phyloP scores from a whole-genome alignment of 2,329 filamentous ascomycete species.

The Botrytis deweyae region DNA sequence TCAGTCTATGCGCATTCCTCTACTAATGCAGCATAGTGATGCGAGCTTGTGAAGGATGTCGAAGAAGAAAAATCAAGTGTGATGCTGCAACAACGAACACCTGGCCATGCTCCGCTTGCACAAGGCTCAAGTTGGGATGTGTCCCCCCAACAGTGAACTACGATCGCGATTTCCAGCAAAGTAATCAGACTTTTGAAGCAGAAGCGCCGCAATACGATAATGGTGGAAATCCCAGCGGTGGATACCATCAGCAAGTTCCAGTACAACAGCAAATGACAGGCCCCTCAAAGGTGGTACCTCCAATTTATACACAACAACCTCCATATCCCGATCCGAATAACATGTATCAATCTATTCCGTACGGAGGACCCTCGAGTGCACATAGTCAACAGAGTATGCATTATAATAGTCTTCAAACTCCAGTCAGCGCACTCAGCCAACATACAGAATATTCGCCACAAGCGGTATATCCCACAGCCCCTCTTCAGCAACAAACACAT shows the following conservation, averaged over 20 bases:
- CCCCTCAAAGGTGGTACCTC: constrained; percentile 41
- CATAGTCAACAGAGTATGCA: constrained; percentile 50
- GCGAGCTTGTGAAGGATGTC: constrained; percentile 94
- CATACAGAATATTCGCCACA: constrained; percentile 50
- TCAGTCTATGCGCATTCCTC: not conserved
- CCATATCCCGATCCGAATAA: constrained; percentile 47
- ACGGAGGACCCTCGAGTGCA: constrained; percentile 45
- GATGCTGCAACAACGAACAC: constrained; percentile 96
- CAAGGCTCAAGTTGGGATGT: constrained; percentile 87
- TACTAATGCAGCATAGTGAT: constrained; percentile 64
- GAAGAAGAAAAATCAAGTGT: constrained; percentile 95
- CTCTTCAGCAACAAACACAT: constrained; percentile 41
- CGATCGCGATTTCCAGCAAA: constrained; percentile 37
- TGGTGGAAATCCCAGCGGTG: constrained; percentile 46
- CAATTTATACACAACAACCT: constrained; percentile 50
- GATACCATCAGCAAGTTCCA: constrained; percentile 54
- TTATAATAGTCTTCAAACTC: constrained; percentile 53
- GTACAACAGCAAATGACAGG: constrained; percentile 47
- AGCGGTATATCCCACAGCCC: constrained; percentile 54
- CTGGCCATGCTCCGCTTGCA: constrained; percentile 95
- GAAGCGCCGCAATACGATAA: constrained; percentile 47
- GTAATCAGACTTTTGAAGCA: constrained; percentile 49
- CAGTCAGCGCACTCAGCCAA: constrained; percentile 52
- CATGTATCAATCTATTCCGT: constrained; percentile 43
- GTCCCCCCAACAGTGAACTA: constrained; percentile 63